Evolutionary conservation across 441 rosid species (phyloP).

Genomic region (Adansonia grandidieri): DNA sequence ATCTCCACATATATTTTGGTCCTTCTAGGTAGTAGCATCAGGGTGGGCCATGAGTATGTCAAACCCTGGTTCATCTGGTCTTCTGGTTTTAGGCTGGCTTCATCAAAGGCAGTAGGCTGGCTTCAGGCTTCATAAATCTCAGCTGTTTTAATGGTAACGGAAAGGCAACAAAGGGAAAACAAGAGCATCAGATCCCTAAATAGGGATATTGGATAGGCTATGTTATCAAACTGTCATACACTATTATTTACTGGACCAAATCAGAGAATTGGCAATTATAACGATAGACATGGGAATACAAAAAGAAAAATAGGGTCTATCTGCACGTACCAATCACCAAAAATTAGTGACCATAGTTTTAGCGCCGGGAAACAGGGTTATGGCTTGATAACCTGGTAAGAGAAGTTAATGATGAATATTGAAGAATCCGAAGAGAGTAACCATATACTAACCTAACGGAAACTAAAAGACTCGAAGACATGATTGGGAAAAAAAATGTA

Average conservation of each 20-base stretch:
- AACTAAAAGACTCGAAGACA: constrained; percentile 17
- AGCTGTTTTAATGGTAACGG: constrained; percentile 84
- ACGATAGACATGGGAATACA: constrained; percentile 27
- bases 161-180: constrained; percentile 76
- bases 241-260: constrained; percentile 34
- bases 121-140: constrained; percentile 91
- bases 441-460: constrained; percentile 10
- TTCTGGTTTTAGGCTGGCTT: constrained; percentile 84
- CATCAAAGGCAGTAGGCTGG: constrained; percentile 79
- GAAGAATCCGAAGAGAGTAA: constrained; percentile 27
- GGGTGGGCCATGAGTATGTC: constrained; percentile 72
- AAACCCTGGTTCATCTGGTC: constrained; percentile 86
- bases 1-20: constrained; percentile 61
- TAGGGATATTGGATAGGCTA: constrained; percentile 66
- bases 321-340: constrained; percentile 52
- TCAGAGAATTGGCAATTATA: constrained; percentile 39
- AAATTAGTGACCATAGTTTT: constrained; percentile 79
- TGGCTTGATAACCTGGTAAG: constrained; percentile 89
- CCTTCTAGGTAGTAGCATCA: constrained; percentile 75
- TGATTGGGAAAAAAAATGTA: constrained; percentile 7
- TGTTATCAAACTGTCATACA: constrained; percentile 43
- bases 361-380: constrained; percentile 70
- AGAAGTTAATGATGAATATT: constrained; percentile 49
- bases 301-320: constrained; percentile 43
- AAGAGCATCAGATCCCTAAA: constrained; percentile 72